Conservation (phyloP, 306 rosid genomes). For the Spatholobus suberectus region DNA sequence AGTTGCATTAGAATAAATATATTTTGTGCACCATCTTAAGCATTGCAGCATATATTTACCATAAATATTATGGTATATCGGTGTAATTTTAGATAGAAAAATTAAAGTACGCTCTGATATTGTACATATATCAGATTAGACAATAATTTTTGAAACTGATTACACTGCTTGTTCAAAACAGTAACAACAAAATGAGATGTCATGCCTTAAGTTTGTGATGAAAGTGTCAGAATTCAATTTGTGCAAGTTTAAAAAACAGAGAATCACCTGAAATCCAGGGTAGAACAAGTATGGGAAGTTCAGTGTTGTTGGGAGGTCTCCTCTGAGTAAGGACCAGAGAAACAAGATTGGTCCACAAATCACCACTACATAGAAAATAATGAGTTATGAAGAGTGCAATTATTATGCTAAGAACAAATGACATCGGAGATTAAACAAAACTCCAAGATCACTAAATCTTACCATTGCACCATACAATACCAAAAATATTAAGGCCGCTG, state of each 20-base stretch:
- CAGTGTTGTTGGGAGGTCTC: constrained; percentile 59
- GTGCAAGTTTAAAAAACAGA: background rate
- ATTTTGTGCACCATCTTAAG: background rate
- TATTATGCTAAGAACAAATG: background rate
- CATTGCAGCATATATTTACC: background rate
- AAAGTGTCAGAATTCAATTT: constrained; percentile 2
- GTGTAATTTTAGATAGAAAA: background rate
- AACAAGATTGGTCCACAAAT: constrained; percentile 75
- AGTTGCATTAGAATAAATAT: background rate
- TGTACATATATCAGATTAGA: background rate
- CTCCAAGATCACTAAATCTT: constrained; percentile 39
- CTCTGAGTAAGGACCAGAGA: constrained; percentile 63
- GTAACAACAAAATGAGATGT: background rate
- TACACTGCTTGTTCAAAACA: background rate
- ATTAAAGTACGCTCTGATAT: background rate
- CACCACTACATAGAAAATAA: constrained; percentile 50
- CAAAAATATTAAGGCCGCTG: constrained; percentile 78
- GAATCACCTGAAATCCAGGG: constrained; percentile 78
- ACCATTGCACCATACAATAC: constrained; percentile 95
- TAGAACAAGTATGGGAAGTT: constrained; percentile 60
- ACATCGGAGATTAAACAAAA: background rate
- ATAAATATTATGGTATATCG: background rate
- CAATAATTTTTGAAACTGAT: background rate
- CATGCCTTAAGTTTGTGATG: background rate
- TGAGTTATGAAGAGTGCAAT: background rate